Base-by-base conservation (phyloP, 495 filamentous ascomycete species). In the Schizothecium vesticola region DNA sequence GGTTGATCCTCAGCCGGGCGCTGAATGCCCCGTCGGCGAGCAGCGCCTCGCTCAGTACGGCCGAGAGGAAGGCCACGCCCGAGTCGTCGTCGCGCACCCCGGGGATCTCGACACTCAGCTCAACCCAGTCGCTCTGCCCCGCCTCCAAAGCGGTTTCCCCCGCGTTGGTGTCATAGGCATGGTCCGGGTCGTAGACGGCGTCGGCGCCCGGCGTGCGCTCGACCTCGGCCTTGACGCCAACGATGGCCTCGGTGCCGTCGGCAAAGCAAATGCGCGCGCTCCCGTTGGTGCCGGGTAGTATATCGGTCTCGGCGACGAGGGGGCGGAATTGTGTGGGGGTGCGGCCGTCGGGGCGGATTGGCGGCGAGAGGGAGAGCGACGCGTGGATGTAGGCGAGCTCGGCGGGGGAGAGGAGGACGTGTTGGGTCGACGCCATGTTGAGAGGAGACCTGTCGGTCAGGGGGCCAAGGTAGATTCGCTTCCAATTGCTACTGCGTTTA, bases 321-420 rank as follows among this genome's bases (percentile, higher is more conserved):
- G 94, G 93, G 3, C 95, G 93, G 84, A 98, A 98, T 75, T 96
- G 91, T 19, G 88, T 90, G 8, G 92, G 83, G 23, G 87, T 83
- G 76, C 94, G 92, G 69, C 87, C 88, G 77, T 99, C 95, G 23
- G 94, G 92, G 28, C 95, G 94, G 75, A 98, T 90, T 8, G 95
- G 92, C n/a, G 88, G 90, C 16, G 80, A 79, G 33, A 89, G 86
- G 12, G 87, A 83, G 73, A 99, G 92, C 4, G 95, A 95, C 65
- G 89, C 86, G 86, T 94, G 93, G 60, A 97, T 88, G 85, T 97
- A 99, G 77, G 94, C 92, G 72, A 98, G 92, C 79, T 99, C 96
- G 71, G 95, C 92, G 56, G 94, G 94, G 23, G 93, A 97, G 80
- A 99, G 89, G 72, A 91, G 88, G 24, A 84, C 76, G 72, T 85